Conservation (phyloP, 208 protist species). For the Vickermania spadyakhi region DNA sequence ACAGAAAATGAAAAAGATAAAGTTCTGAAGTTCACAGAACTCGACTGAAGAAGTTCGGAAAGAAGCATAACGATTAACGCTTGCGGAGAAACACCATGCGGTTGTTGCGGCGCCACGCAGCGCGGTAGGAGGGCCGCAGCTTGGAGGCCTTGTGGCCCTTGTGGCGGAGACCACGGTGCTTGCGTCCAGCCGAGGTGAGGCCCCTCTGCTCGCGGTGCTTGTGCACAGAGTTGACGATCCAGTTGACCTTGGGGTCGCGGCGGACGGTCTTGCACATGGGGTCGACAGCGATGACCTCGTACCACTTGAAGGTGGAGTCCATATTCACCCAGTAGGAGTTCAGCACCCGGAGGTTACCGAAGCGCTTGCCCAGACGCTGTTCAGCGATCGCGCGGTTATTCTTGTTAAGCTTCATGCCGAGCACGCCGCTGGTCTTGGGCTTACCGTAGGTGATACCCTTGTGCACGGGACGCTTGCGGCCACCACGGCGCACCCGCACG, state of each 20-base stretch:
- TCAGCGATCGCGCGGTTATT: conserved; percentile 96
- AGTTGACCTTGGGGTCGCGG: conserved; percentile 98
- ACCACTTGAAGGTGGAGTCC: conserved; percentile 97
- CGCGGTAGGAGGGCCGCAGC: conserved; percentile 92
- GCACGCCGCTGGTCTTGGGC: conserved; percentile 96
- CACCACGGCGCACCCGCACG: conserved; percentile 97
- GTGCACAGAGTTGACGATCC: conserved; percentile 96
- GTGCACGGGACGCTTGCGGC: conserved; percentile 95
- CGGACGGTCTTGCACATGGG: conserved; percentile 96
- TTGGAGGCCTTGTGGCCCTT: conserved; percentile 95
- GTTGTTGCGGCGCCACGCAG: conserved; percentile 98
- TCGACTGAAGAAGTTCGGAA: no score
- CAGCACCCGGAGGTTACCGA: conserved; percentile 97
- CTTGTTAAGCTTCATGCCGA: conserved; percentile 95
- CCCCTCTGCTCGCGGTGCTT: conserved; percentile 98
- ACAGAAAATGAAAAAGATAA: no score
- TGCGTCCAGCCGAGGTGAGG: conserved; percentile 96
- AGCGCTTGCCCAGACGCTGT: conserved; percentile 94
- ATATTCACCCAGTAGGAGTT: conserved; percentile 99
- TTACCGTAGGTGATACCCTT: conserved; percentile 99
- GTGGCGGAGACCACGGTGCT: conserved; percentile 93
- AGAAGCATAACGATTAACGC: conserved; percentile 35
- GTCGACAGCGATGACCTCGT: conserved; percentile 99
- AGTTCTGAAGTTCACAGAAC: no score
- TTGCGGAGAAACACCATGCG: conserved; percentile 91